Evolutionary conservation across 257 asterid species (phyloP).

Genomic region (Perilla frutescens): DNA sequence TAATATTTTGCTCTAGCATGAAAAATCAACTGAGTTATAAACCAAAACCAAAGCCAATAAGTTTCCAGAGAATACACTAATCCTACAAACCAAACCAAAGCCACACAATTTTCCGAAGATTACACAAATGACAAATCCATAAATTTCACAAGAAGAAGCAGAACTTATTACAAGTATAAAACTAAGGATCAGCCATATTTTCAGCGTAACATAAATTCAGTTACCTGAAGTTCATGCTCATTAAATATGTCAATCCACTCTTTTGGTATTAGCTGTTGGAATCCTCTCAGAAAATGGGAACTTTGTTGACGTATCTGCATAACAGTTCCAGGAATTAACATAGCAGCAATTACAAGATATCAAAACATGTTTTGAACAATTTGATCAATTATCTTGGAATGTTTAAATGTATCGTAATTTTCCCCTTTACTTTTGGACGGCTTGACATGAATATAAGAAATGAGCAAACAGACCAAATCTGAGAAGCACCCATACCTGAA

Average conservation of each 20-base stretch:
- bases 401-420: background rate
- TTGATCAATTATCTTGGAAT: slow-evolving; percentile 3
- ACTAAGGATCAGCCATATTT: slow-evolving; percentile 1
- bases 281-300: slow-evolving; percentile 89
- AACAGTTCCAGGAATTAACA: slow-evolving; percentile 26
- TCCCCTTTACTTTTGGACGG: background rate
- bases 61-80: slow-evolving; percentile 5
- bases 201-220: slow-evolving; percentile 2
- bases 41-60: background rate
- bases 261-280: slow-evolving; percentile 87
- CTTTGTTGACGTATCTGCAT: slow-evolving; percentile 96
- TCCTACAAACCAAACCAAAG: slow-evolving; percentile 1
- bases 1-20: background rate
- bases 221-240: slow-evolving; percentile 98
- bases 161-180: background rate
- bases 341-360: slow-evolving; percentile 26
- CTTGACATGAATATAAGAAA: slow-evolving; percentile 14
- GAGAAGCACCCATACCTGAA: slow-evolving; percentile 58
- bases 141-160: slow-evolving; percentile 8
- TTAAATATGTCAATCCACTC: slow-evolving; percentile 98
- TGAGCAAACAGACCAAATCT: slow-evolving; percentile 4
- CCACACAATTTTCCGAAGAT: slow-evolving; percentile 12
- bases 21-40: background rate
- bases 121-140: background rate
- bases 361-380: slow-evolving; percentile 9